phyloP scores from a whole-genome alignment of 2,329 filamentous ascomycete genomes.

The Apiospora koreana region DNA sequence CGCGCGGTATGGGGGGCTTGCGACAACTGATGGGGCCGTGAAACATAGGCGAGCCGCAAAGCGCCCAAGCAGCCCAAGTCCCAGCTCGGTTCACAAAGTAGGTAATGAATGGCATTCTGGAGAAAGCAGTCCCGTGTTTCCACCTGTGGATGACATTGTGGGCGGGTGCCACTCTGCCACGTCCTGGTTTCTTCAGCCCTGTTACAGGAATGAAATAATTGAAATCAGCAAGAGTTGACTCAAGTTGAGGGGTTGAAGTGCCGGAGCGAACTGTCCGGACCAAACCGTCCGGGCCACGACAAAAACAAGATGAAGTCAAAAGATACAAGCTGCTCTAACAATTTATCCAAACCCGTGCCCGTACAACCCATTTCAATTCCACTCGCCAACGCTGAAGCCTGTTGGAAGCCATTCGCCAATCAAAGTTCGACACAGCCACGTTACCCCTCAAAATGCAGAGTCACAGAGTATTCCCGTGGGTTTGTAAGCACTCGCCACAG shows the following conservation, averaged over 20 bases:
- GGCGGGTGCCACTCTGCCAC: neutral
- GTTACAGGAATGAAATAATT: neutral
- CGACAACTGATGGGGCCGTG: neutral
- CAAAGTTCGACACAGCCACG: neutral
- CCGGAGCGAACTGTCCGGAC: neutral
- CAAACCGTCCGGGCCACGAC: neutral
- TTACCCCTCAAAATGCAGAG: neutral
- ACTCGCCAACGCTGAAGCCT: no score
- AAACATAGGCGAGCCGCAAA: neutral
- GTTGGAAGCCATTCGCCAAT: neutral
- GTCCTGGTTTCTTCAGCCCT: neutral
- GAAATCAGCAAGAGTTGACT: no score
- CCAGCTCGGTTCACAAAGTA: neutral
- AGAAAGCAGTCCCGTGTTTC: neutral
- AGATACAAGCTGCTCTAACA: conserved; percentile 26
- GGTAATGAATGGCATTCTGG: neutral
- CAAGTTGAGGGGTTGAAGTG: neutral
- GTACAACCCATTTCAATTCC: neutral
- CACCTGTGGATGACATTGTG: neutral
- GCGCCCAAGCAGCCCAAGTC: neutral
- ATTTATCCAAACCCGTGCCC: conserved; percentile 17
- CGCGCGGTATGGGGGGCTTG: neutral
- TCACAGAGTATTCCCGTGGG: neutral
- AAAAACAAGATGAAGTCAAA: neutral
- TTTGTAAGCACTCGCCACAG: neutral